Evolutionary conservation across 2,329 filamentous ascomycete genomes (phyloP).

Genomic region (Grosmannia clavigera): DNA sequence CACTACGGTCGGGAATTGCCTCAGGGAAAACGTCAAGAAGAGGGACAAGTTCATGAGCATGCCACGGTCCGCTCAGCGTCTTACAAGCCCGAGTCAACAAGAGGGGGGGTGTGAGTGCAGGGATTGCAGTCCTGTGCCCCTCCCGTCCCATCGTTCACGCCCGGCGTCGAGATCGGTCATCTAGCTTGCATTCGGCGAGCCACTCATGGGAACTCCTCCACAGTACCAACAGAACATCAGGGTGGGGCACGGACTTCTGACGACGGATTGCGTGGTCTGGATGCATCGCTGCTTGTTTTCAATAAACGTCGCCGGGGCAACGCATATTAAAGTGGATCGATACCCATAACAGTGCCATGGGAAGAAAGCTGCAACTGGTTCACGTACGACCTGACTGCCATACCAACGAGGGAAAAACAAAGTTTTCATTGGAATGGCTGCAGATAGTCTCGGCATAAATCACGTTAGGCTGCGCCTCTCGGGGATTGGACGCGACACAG

Average conservation of each 20-base stretch:
- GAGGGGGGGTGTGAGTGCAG: neutral
- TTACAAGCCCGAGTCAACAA: neutral
- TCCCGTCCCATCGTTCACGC: neutral
- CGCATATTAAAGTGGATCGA: neutral
- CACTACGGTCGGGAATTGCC: too few relatives aligned
- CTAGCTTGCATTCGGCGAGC: neutral
- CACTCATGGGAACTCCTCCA: neutral
- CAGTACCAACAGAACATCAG: neutral
- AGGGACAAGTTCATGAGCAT: neutral
- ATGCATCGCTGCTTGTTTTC: neutral
- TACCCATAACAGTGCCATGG: neutral
- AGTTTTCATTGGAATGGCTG: too few relatives aligned
- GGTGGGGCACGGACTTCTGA: neutral
- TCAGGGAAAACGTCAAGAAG: neutral
- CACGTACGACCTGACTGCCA: too few relatives aligned
- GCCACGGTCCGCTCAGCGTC: neutral
- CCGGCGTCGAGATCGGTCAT: neutral
- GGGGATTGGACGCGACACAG: too few relatives aligned
- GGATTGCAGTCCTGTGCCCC: neutral
- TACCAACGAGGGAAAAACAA: too few relatives aligned
- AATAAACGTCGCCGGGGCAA: neutral
- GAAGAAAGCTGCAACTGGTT: too few relatives aligned
- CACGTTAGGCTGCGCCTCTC: too few relatives aligned
- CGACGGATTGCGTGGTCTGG: neutral
- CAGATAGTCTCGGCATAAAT: too few relatives aligned